These are phyloP conservation scores for Ascochyta rabiei DNA, from an alignment of 2,329 filamentous ascomycete genomes.

Conservation along the genomic window DNA sequence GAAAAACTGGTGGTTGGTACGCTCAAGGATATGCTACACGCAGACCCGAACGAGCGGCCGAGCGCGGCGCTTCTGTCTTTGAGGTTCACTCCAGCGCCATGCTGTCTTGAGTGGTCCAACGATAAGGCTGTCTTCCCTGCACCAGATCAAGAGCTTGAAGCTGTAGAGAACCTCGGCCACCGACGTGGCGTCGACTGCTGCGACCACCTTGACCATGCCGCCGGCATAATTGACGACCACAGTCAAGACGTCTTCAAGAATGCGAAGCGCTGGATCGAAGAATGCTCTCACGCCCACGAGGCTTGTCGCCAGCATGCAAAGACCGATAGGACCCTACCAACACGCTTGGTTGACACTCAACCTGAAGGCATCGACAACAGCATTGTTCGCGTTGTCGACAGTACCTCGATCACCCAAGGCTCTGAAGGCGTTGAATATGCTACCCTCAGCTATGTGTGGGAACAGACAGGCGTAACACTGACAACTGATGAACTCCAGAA, in stretches of 20 bases:
- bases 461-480: constrained; percentile 26
- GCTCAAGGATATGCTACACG: constrained; percentile 40
- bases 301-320: constrained; percentile 26
- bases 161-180: constrained; percentile 32
- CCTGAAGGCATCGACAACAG: constrained; percentile 20
- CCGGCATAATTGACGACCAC: neutral
- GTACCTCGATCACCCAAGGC: constrained; percentile 19
- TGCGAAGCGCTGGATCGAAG: constrained; percentile 38
- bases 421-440: constrained; percentile 28
- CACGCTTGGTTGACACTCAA: constrained; percentile 40
- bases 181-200: constrained; percentile 26
- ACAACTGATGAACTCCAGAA: constrained; percentile 21
- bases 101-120: constrained; percentile 47
- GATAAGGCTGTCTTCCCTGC: constrained; percentile 40
- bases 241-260: constrained; percentile 14
- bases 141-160: constrained; percentile 38
- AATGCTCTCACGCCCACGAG: constrained; percentile 36
- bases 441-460: constrained; percentile 41
- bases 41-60: constrained; percentile 38
- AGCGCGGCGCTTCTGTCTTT: constrained; percentile 39
- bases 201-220: constrained; percentile 16
- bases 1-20: constrained; percentile 36
- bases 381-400: constrained; percentile 33
- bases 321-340: constrained; percentile 30
- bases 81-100: constrained; percentile 45